Base-by-base conservation (phyloP, 306 rosid genomes). In the Malus sylvestris region DNA sequence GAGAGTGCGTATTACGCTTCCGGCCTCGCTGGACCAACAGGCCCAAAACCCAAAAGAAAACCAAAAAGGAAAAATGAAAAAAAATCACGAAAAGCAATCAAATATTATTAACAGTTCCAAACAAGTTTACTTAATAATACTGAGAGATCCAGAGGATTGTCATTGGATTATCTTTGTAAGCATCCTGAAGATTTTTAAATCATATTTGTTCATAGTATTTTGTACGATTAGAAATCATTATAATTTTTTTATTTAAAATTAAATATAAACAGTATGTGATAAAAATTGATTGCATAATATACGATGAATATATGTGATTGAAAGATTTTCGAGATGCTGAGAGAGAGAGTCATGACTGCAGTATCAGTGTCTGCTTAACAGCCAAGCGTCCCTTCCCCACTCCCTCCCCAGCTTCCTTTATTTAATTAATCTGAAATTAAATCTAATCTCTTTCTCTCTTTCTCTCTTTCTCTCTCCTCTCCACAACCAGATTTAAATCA, bases 401-500 rank as follows among this genome's bases (percentile, higher is more conserved):
- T 64, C 53, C 70, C 45, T 71, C 70, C 70, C 25, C 71, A 27
- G 69, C 60, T 4, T 12, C 11, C 38, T 29, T 32, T 20, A 58
- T 57, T 73, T 25, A 67, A 32, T 38, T 72, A 59, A 33, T 80
- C 79, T 58, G 18, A 51, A 60, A 63, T 72, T 77, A 57, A 64
- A 58, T 27, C 68, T 79, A 79, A 76, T 81, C 60, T 16, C 74
- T 63, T 76, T 60, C 71, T 64, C 79, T 72, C 74, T 63, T 77
- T 60, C 71, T 64, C 79, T 72, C 67, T 77, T 76, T 68, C 82
- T 67, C 55, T 22, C 53, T 63, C 8, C 38, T 32, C 35, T 5
- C 60, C 81, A 35, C 64, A 64, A 66, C 87, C 81, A 79, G 89
- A 87, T 90, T 88, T 85, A 84, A 89, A 72, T 84, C 90, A 67